Base-by-base conservation (phyloP, 2,329 filamentous ascomycete genomes). In the Didymella sp. region DNA sequence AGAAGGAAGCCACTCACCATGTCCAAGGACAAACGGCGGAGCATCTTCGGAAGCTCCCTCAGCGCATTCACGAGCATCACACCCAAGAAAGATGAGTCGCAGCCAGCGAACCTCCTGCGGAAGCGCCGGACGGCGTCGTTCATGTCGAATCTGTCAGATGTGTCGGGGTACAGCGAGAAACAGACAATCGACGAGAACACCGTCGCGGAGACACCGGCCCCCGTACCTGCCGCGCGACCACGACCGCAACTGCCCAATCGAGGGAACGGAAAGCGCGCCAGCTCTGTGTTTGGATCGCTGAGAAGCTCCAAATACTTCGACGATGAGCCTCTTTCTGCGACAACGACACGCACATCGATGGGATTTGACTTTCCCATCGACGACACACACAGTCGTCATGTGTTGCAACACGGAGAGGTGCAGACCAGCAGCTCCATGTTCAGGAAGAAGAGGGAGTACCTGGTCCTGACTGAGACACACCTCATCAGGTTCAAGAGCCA, bases 341-440 rank as follows among this genome's bases (percentile, higher is more conserved):
- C 79, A n/a, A 80, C 82, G 37, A 84, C 83, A 13, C 82, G 80
- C 51, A 74, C 76, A 9, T 70, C 74, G 21, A 70, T 83, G 27
- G 66, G 70, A 44, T 65, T 70, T 45, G 64, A 65, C 49, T 74
- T 83, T 28, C 59, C 73, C 47, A 77, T 77, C 17, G 80, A 80
- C n/a, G 62, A 69, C 2, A 58, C 66, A 21, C 69, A 67, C 53
- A 67, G 66, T 33, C 67, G 71, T 49, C 69, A 79, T 27, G 85
- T 90, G 19, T 74, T 89, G 33, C 82, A 87, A 60, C 85, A 89
- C 76, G 88, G 88, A 33, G 88, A 89, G 69, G 85, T 90, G 15
- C 87, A 90, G 74, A 89, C 86, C 12, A 86, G 85, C 45, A 87
- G 84, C 53, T 84, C 85, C 58, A 85, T 90, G 81, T 89, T 90